Conservation (phyloP, 441 rosid species). For the Manihot esculenta region DNA sequence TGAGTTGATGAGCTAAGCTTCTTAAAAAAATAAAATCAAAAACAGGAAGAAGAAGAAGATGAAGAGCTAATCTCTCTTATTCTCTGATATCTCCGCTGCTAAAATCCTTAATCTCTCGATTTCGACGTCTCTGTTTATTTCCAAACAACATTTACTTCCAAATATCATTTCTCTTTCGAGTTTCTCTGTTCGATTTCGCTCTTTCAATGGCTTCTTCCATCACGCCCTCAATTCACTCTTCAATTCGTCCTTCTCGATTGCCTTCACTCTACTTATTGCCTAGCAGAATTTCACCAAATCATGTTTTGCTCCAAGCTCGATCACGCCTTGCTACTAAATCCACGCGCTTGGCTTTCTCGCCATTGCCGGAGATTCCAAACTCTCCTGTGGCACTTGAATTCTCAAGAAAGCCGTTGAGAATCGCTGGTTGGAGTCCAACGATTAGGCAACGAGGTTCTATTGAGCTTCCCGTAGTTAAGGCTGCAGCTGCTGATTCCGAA, state of each 20-base stretch:
- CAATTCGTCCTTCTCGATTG: slow-evolving; percentile 20
- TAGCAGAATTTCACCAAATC: slow-evolving; percentile 16
- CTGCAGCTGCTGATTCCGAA: slow-evolving; percentile 48
- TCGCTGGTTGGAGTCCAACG: slow-evolving; percentile 25
- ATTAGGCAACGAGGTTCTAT: slow-evolving; percentile 26
- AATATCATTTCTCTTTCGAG: not conserved
- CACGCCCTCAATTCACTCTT: slow-evolving; percentile 17
- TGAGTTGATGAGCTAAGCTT: not conserved
- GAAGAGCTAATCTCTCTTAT: too few relatives aligned
- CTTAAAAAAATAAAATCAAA: too few relatives aligned
- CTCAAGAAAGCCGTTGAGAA: slow-evolving; percentile 19
- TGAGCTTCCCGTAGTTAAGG: slow-evolving; percentile 29
- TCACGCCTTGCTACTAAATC: slow-evolving; percentile 15
- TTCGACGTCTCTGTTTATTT: not conserved
- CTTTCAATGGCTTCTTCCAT: slow-evolving; percentile 36
- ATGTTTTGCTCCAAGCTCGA: slow-evolving; percentile 18
- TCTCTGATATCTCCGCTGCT: slow-evolving; percentile 25
- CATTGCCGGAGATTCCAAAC: slow-evolving; percentile 21
- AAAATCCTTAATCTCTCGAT: not conserved
- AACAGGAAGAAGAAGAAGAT: too few relatives aligned
- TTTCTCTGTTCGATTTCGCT: not conserved
- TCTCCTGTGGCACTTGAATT: slow-evolving; percentile 15
- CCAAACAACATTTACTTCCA: not conserved
- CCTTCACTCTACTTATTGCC: slow-evolving; percentile 36
- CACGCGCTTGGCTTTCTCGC: slow-evolving; percentile 26